Evolutionary conservation across 75 land plant species (phyloP).

Genomic region (Cunninghamia lanceolata): DNA sequence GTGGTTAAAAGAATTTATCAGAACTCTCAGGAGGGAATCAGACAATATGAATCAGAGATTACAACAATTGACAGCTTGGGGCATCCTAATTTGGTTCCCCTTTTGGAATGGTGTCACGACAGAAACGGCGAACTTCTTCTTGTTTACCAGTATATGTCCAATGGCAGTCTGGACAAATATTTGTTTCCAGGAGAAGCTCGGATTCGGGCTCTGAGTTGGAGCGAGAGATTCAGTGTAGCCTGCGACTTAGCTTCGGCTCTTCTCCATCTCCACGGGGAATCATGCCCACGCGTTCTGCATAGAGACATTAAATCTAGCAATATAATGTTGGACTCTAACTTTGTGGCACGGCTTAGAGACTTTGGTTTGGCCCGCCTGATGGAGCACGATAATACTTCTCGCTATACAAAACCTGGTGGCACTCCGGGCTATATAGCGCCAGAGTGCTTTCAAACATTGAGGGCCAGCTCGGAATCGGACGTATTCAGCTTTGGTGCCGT

Average conservation of each 20-base stretch:
- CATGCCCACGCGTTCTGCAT: background rate
- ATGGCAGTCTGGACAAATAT: conserved; percentile 11
- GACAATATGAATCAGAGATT: conserved; percentile 33
- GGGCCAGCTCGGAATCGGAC: conserved; percentile 52
- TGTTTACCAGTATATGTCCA: conserved; percentile 15
- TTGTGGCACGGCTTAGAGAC: conserved; percentile 22
- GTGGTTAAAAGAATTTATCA: conserved; percentile 23
- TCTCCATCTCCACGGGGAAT: conserved; percentile 25
- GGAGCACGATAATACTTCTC: conserved; percentile 37
- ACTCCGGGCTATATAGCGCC: conserved; percentile 67
- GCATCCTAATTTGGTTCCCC: conserved; percentile 33
- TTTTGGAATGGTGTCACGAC: conserved; percentile 30
- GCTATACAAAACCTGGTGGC: conserved; percentile 47
- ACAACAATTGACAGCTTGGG: conserved; percentile 25
- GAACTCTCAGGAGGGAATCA: conserved; percentile 22
- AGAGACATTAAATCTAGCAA: conserved; percentile 78
- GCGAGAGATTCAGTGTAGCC: conserved; percentile 20
- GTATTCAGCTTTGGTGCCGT: conserved; percentile 67
- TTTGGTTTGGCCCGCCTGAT: conserved; percentile 71
- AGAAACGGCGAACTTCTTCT: background rate
- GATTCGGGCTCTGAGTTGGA: too few relatives aligned
- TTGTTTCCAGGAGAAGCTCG: background rate
- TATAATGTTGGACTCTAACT: conserved; percentile 26
- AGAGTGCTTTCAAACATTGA: conserved; percentile 58
- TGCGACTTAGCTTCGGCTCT: conserved; percentile 37